Evolutionary conservation across 192 early-diverging fungal species (phyloP), one percentile per base, ranked within the genome.

Genomic region (Coemansia guatemalensis): DNA sequence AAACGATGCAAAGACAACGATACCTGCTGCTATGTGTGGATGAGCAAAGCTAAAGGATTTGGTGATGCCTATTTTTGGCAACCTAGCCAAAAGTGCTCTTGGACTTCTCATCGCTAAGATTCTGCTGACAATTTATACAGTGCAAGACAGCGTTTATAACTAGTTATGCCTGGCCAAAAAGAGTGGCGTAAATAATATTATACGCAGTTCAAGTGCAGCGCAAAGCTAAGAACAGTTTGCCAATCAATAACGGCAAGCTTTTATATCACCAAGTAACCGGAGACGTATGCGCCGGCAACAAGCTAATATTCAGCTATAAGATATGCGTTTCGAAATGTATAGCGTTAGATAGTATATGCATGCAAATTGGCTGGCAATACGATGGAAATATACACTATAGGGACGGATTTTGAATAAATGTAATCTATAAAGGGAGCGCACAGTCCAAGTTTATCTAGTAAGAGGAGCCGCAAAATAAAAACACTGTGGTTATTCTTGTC

Each of bases 31-130:
- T 11, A 67, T 41, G 7, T 67, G 63, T 9, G 77, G 77, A 25
- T 80, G 67, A n/a, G 33, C 54, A 39, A 80, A 57, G 48, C 67
- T 66, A 50, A 74, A 74, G 18, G 67, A 32, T 39, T 66, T 63
- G 33, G 67, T 74, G 23, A 80, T 63, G 58, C 77, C 77, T 12
- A 71, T 20, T n/a, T 65, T 74, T 24, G 71, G 77, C 47, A 80
- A 58, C n/a, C 61, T 66, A 20, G 56, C 49, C 27, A 73, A 32
- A 14, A 56, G 11, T 7, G 27, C 41, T 24, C 21, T 47, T 44
- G 41, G 18, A 6, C 41, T 21, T 48, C 32, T 53, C 62, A 55
- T 56, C 5, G n/a, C 11, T 29, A 17, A 29, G 12, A 5, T 29
- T 17, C 23, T 53, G 52, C 52, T 44, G 49, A 21, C 18, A 24